Base-by-base conservation (phyloP, 2,329 filamentous ascomycete genomes). In the Parasarocladium wereldwijsianum region DNA sequence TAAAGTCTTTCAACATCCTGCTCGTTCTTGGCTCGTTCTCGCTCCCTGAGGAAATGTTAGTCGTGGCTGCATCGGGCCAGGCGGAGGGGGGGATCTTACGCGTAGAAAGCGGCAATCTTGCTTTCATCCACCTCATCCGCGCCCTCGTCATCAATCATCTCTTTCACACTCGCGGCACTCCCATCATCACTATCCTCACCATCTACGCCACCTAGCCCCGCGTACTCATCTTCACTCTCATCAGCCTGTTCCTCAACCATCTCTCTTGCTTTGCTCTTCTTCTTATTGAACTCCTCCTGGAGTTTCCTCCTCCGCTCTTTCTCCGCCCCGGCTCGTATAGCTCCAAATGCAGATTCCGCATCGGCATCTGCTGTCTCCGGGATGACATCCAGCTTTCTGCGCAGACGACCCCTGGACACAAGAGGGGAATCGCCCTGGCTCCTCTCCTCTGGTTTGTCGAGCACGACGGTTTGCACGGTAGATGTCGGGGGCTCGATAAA, bases 201-300 rank as follows among this genome's bases (percentile, higher is more conserved):
- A 51, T 86, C 87, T 8, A 64, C 78, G 38, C 90, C 90, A 40
- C 90, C 90, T 8, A 98, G 64, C 4, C 90, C 90, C 22, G 86
- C 87, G 50, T 96, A 98, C 52, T 98, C 90, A 49, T 98, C 90
- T 48, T 98, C 92, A 0, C 90, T 98, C 55, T 98, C 90, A 43
- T 93, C 83, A 36, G 90, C 87, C 48, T 93, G 85, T 40, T 94
- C 90, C 40, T 96, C 72, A 21, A 98, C 66, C 67, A 93, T 81
- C 15, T 78, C 76, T 44, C 76, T 85, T 1, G 86, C 87, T 47
- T 81, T 76, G 56, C 83, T 92, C 50, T 79, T 86, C 53, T 84
- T 86, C 52, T 78, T 82, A 55, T 93, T 70, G 42, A 85, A 93
- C 2, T 63, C 60, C 11, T 66, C 60, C n/a, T 50, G 46, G 7